Evolutionary conservation across 2,329 filamentous ascomycete species (phyloP).

Genomic region (Nigrospora oryzae): DNA sequence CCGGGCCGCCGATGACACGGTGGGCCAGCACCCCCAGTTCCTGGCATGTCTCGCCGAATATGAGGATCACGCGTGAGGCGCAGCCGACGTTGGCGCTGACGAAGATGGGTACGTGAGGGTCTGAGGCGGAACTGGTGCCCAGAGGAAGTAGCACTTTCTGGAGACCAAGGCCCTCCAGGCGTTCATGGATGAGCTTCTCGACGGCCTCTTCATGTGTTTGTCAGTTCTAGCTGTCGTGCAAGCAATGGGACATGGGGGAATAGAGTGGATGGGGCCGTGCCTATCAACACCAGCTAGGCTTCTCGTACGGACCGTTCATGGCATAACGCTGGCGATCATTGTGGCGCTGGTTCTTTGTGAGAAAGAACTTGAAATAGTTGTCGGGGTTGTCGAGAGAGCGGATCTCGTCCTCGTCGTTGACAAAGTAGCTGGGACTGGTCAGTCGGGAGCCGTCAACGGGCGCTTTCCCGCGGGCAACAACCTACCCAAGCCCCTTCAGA

Average conservation of each 20-base stretch:
- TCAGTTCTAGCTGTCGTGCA: not conserved
- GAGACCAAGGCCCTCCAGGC: constrained; percentile 55
- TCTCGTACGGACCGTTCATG: constrained; percentile 55
- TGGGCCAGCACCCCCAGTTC: constrained; percentile 70
- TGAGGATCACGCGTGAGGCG: constrained; percentile 58
- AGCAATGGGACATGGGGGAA: not conserved
- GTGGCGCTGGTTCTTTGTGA: constrained; percentile 65
- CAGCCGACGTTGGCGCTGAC: constrained; percentile 40
- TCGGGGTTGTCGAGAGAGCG: constrained; percentile 60
- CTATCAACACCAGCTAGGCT: not conserved
- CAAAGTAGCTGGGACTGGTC: constrained; percentile 54
- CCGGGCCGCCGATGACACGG: constrained; percentile 52
- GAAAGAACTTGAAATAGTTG: constrained; percentile 65
- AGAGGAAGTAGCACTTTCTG: constrained; percentile 54
- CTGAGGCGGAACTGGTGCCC: constrained; percentile 24
- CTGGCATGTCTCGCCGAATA: constrained; percentile 65
- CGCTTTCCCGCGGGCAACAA: not conserved
- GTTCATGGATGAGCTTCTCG: constrained; percentile 48
- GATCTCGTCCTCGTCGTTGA: constrained; percentile 69
- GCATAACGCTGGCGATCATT: constrained; percentile 69
- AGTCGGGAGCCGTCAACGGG: not conserved
- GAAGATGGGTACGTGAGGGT: constrained; percentile 64
- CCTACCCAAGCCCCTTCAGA: constrained; percentile 65
- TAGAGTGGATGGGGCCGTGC: not conserved
- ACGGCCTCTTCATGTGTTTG: constrained; percentile 44